Evolutionary conservation across 2,329 filamentous ascomycete species (phyloP), one percentile per base, ranked within the genome.

Genomic region (Calonectria hongkongensis): DNA sequence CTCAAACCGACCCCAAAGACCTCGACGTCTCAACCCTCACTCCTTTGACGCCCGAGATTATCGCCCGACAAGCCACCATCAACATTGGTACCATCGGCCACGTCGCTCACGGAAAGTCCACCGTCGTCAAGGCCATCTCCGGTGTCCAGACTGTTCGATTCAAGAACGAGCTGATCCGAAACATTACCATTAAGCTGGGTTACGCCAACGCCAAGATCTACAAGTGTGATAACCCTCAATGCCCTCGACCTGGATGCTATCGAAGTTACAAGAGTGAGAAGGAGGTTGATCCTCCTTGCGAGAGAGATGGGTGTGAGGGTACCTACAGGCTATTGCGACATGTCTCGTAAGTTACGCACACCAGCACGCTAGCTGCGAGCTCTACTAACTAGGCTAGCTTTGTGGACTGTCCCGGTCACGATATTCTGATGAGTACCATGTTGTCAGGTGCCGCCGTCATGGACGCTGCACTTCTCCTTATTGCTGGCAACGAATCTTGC

Each of bases 381-480:
- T 73, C 2, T 73, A 62, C 77, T 82, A 68, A 80, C 66, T 51
- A 27, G 56, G 60, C 27, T 78, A 96, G 95, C 18, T 99, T 98
- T 85, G 97, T 98, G 79, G 97, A 98, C 86, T 98, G 97, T 90
- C 97, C 97, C 70, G 97, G 97, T 86, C 97, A 99, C 94, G 97
- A 99, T 88, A 99, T 99, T 95, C 96, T 99, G 85, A 99, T 99
- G 97, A 98, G 96, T 87, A 99, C 97, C 81, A 99, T 99, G 97
- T 93, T 99, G 90, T 99, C 97, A 83, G 97, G 97, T 83, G 97
- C 97, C 81, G 97, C 97, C 76, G 97, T 99, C 91, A 99, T 99
- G 97, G 97, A 99, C 87, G 97, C 97, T 77, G 97, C 97, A 21
- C 91, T 99, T 73, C 92, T 99, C 69, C 90, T 99, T 68, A 98